Conservation (phyloP, 192 early-diverging fungal genomes). For the Coemansia sp. region DNA sequence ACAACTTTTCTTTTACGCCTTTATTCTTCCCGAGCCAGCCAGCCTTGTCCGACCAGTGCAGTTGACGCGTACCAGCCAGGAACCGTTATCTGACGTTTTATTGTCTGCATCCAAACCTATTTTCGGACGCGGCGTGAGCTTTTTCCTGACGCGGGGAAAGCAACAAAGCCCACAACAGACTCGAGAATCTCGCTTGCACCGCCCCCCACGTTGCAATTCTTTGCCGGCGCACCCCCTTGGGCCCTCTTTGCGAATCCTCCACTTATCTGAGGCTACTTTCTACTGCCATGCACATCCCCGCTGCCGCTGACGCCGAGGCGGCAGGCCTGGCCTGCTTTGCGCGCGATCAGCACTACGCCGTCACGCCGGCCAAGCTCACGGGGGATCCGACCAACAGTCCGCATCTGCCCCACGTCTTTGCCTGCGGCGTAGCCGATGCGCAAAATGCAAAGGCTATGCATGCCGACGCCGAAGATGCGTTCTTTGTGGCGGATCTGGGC, state of each 20-base stretch:
- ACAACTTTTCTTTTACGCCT: too few relatives aligned
- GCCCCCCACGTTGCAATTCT: constrained; percentile 28
- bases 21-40: background rate
- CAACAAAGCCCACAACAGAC: constrained; percentile 13
- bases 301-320: constrained; percentile 3
- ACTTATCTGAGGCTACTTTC: constrained; percentile 5
- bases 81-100: background rate
- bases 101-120: background rate
- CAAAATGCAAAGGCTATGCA: constrained; percentile 41
- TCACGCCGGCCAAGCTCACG: constrained; percentile 25
- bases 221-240: constrained; percentile 45
- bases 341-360: constrained; percentile 13
- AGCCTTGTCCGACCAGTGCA: background rate
- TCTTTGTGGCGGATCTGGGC: constrained; percentile 94
- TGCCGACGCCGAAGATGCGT: constrained; percentile 79
- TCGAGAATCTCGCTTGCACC: constrained; percentile 19
- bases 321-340: constrained; percentile 3
- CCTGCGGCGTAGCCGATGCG: constrained; percentile 28
- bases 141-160: constrained; percentile 28
- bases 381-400: constrained; percentile 3
- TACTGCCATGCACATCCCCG: constrained; percentile 19
- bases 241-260: constrained; percentile 14
- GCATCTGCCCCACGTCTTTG: constrained; percentile 10
- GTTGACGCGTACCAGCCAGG: background rate
- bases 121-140: constrained; percentile 14